Evolutionary conservation across 106 monocot species (phyloP).

Genomic region (Apostasia shenzhenica): DNA sequence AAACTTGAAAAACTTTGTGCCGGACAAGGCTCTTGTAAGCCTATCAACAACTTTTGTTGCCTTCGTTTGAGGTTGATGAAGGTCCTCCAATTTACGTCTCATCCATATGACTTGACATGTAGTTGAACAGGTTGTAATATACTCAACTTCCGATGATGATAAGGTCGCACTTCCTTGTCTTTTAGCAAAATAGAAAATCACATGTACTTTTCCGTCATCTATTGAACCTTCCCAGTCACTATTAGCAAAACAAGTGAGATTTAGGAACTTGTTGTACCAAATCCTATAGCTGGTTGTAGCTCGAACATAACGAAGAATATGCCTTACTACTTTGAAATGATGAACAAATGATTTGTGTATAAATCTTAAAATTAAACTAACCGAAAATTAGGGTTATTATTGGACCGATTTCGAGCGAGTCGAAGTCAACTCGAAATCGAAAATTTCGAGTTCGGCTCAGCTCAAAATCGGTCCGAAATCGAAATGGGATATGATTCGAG

Average conservation of each 20-base stretch:
- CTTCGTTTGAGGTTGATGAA: not conserved
- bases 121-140: not conserved
- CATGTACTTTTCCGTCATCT: constrained; percentile 12
- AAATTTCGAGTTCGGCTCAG: too few relatives aligned
- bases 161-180: constrained; percentile 11
- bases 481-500: too few relatives aligned
- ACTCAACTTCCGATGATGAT: constrained; percentile 18
- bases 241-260: constrained; percentile 10
- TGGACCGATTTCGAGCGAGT: too few relatives aligned
- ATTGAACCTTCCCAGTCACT: constrained; percentile 13
- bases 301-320: constrained; percentile 10
- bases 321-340: constrained; percentile 1
- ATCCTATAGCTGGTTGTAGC: constrained; percentile 10
- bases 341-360: too few relatives aligned
- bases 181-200: constrained; percentile 7
- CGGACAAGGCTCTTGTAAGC: not conserved
- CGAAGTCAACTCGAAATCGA: too few relatives aligned
- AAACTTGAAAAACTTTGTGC: not conserved
- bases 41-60: not conserved
- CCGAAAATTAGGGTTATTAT: too few relatives aligned
- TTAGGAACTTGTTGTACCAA: constrained; percentile 4
- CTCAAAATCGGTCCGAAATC: too few relatives aligned
- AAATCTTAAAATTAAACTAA: too few relatives aligned
- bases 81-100: constrained; percentile 12
- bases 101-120: constrained; percentile 24